A percentile compares a stretch with the other conserved stretches of the same genome.
Evolutionary conservation across 441 rosid species (phyloP).

Genomic region (Syzygium malaccense): DNA sequence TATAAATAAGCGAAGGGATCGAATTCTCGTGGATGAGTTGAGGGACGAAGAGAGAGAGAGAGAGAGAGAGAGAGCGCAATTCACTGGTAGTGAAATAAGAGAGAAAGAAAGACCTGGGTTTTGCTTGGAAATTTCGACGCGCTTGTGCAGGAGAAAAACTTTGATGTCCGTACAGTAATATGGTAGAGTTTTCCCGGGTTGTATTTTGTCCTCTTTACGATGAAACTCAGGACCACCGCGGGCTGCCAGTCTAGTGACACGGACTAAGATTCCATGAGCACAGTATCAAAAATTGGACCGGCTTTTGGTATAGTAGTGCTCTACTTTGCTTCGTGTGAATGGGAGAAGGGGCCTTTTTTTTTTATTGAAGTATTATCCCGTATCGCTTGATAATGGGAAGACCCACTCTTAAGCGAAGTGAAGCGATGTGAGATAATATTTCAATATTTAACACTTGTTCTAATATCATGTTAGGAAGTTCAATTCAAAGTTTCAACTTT

Average conservation of each 20-base stretch:
- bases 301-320: too few relatives aligned
- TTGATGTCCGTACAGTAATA: background rate
- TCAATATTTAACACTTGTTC: background rate
- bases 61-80: background rate
- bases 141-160: background rate
- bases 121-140: slow-evolving; percentile 16
- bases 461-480: background rate
- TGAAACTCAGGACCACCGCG: background rate
- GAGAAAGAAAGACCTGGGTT: background rate
- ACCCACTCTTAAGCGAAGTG: too few relatives aligned
- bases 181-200: background rate
- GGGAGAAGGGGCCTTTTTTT: background rate
- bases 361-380: background rate
- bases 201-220: background rate
- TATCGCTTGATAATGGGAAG: too few relatives aligned
- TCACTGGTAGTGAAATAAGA: background rate
- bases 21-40: background rate
- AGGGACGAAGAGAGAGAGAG: background rate
- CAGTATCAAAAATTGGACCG: background rate
- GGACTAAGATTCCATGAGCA: background rate
- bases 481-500: background rate
- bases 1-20: background rate
- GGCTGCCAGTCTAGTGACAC: background rate
- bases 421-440: too few relatives aligned
- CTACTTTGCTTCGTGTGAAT: background rate